Evolutionary conservation across 2,329 filamentous ascomycete genomes (phyloP), one percentile per base, ranked within the genome.

Genomic region (Hyphodiscus sp.): DNA sequence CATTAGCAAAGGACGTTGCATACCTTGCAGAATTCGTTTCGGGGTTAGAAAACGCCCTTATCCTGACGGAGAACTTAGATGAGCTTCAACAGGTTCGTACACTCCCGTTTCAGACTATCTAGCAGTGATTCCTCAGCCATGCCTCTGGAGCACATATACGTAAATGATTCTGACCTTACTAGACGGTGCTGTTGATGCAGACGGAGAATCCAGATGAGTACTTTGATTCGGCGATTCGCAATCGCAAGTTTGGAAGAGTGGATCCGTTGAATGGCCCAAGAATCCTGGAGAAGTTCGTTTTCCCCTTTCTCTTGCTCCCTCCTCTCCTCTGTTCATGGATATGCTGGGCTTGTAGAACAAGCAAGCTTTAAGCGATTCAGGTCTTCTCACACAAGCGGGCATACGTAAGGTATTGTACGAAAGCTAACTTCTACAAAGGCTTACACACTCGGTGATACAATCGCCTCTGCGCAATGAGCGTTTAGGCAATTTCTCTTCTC

Each of bases 161-260:
- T 26, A 26, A 8, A 26, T 8, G 3, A 4, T 8, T 26, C 23
- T 26, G 23, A 26, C 23, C 8, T 8, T 4, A 26, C 8, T 8
- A 99, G 74, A 97, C 94, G 1, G 86, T 96, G 46, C 83, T 87
- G 55, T 77, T 99, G 23, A 87, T 99, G 80, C 84, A 89, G 66
- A 82, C 81, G 1, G 90, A 95, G 42, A 95, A 95, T 63, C 83
- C 89, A n/a, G 91, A 97, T 60, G 92, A 97, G 69, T 99, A 96
- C 70, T 99, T 94, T 69, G 94, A 99, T 67, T 86, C 94, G 48
- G 87, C 86, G 5, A 88, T 86, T 15, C 78, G 91, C 50, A 96
- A 96, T 72, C 91, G 88, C 73, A 95, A 96, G 68, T 99, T 96
- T 68, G 88, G 91, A 16, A 85, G 90, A 51, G 95, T 99, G 33